Evolutionary conservation across 2,329 filamentous ascomycete species (phyloP).

Genomic region (Pestalotiopsis sp.): DNA sequence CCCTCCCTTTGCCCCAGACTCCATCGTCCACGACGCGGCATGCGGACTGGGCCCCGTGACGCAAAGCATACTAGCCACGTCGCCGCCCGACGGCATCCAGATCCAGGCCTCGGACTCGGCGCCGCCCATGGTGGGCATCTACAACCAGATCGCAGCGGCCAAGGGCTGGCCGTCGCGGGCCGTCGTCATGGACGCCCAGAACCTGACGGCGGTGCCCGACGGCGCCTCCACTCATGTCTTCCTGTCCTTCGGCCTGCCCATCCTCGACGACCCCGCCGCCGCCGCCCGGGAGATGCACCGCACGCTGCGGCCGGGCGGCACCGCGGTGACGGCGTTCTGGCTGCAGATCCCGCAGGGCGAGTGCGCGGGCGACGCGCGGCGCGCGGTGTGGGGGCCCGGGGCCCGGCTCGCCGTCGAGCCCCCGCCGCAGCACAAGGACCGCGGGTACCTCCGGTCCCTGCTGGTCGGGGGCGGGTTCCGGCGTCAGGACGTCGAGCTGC

Average conservation of each 20-base stretch:
- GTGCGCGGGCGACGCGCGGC: slow-evolving; percentile 18
- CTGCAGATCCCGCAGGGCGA: slow-evolving; percentile 22
- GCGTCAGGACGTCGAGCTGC: slow-evolving; percentile 16
- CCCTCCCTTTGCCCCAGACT: slow-evolving; percentile 12
- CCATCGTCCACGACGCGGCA: slow-evolving; percentile 18
- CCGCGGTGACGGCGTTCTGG: slow-evolving; percentile 22
- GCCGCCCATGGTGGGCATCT: slow-evolving; percentile 18
- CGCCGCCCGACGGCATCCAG: slow-evolving; percentile 8
- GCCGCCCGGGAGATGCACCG: slow-evolving; percentile 20
- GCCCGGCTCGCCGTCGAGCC: slow-evolving; percentile 19
- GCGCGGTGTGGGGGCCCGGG: slow-evolving; percentile 19
- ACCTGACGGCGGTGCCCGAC: slow-evolving; percentile 18
- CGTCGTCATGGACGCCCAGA: slow-evolving; percentile 21
- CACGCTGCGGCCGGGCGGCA: slow-evolving; percentile 21
- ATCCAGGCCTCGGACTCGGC: slow-evolving; percentile 16
- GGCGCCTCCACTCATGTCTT: slow-evolving; percentile 20
- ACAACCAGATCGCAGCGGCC: slow-evolving; percentile 17
- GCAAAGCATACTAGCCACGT: slow-evolving; percentile 11
- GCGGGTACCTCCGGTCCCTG: background rate
- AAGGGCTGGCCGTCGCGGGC: slow-evolving; percentile 18
- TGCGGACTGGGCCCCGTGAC: slow-evolving; percentile 19
- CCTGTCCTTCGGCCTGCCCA: slow-evolving; percentile 22
- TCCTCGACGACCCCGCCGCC: slow-evolving; percentile 19
- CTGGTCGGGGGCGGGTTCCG: slow-evolving; percentile 19
- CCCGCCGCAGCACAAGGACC: slow-evolving; percentile 20